Base-by-base conservation (phyloP, 1,284 basidiomycete genomes). In the Schizophyllum amplum region DNA sequence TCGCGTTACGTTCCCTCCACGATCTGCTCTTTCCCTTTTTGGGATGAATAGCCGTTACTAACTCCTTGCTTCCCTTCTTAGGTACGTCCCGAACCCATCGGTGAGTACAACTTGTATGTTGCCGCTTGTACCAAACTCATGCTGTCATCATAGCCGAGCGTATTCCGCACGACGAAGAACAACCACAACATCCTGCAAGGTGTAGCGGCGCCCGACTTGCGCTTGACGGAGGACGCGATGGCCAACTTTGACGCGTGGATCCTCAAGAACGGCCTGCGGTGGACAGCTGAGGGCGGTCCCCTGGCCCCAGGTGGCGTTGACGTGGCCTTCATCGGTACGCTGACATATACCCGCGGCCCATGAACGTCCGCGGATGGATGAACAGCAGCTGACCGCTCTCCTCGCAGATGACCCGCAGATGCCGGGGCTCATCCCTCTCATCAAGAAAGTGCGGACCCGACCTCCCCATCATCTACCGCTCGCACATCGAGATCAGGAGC, bases 101-200 rank as follows among this genome's bases (percentile, higher is more conserved):
- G 48, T 50, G 48, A 50, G 48, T 50, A 21, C 20, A 9, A 9
- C 13, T 21, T 50, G 13, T 21, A 21, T 11, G 2, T 13, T 42
- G 17, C 3, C 33, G 33, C 17, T 42, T n/a, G n/a, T n/a, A n/a
- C n/a, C 33, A 42, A 13, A 42, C 33, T 42, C 33, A 42, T 17
- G 33, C 11, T 42, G 33, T 2, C 7, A 4, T 21, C 20, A n/a
- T 20, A 50, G 42, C 91, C 92, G 4, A 82, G 81, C 61, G 89
- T 94, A 42, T 94, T 94, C 80, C 82, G 91, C 62, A 92, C 88
- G 59, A 94, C 91, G 60, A 93, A 93, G 79, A 90, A 92, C 85
- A 93, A 92, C 76, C 89, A 91, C 80, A 91, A 91, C 71, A 90
- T 90, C 69, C 74, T 92, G 20, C 89, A 91, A 80, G 92, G 92